These are phyloP conservation scores for Umbelopsis sp. DNA, from an alignment of 371 early-diverging fungal genomes.

Conservation along the genomic window DNA sequence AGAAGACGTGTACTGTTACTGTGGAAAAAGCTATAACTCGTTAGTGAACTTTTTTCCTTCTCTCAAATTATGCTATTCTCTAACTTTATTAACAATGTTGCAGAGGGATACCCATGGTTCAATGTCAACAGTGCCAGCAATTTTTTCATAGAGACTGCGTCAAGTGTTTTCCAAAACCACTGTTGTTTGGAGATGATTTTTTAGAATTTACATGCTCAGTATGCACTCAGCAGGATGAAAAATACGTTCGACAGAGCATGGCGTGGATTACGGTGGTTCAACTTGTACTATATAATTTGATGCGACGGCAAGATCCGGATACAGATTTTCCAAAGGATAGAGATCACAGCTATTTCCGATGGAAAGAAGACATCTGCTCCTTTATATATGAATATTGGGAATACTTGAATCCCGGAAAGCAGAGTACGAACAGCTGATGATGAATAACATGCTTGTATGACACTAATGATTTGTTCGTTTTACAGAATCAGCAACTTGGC, in stretches of 20 bases:
- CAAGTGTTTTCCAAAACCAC: slow-evolving; percentile 46
- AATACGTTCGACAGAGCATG: slow-evolving; percentile 60
- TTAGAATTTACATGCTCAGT: slow-evolving; percentile 68
- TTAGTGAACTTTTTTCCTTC: not conserved
- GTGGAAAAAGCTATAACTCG: slow-evolving; percentile 48
- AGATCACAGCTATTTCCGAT: slow-evolving; percentile 73
- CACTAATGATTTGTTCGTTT: not conserved
- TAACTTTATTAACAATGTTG: not conserved
- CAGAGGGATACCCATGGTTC: slow-evolving; percentile 62
- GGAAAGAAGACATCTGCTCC: slow-evolving; percentile 83
- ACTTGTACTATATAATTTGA: slow-evolving; percentile 74
- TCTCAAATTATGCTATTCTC: not conserved
- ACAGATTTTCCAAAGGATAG: slow-evolving; percentile 39
- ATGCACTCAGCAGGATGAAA: slow-evolving; percentile 61
- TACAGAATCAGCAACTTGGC: slow-evolving; percentile 69
- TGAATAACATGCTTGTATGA: not conserved
- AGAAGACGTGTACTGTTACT: slow-evolving; percentile 66
- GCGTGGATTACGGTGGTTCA: slow-evolving; percentile 81
- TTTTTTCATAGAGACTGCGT: slow-evolving; percentile 65
- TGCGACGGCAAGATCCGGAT: slow-evolving; percentile 38
- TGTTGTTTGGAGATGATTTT: slow-evolving; percentile 68
- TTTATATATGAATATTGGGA: slow-evolving; percentile 83
- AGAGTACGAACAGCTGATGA: slow-evolving; percentile 43
- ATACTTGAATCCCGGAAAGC: slow-evolving; percentile 67
- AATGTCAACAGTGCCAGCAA: slow-evolving; percentile 60